phyloP scores from a whole-genome alignment of 768 basidiomycete species.

The Coprinopsis strossmayeri region DNA sequence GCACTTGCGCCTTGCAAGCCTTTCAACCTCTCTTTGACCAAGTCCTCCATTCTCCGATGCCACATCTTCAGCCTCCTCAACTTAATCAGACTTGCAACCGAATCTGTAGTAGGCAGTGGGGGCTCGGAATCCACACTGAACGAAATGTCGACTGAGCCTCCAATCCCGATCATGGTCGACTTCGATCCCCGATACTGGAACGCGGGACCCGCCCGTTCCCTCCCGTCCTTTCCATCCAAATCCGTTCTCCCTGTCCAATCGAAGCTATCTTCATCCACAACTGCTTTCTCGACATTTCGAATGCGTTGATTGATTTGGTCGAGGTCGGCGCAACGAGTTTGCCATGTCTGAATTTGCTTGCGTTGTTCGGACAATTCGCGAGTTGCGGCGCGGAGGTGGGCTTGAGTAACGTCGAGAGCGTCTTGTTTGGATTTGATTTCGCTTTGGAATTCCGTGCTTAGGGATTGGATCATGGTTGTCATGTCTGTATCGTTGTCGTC shows the following conservation, averaged over 20 bases:
- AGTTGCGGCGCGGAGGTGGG: slow-evolving; percentile 83
- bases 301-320: slow-evolving; percentile 78
- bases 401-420: slow-evolving; percentile 79
- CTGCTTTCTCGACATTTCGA: slow-evolving; percentile 77
- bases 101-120: slow-evolving; percentile 55
- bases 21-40: slow-evolving; percentile 66
- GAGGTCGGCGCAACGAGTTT: slow-evolving; percentile 64
- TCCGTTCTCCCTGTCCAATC: slow-evolving; percentile 83
- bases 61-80: slow-evolving; percentile 76
- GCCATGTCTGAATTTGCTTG: slow-evolving; percentile 74
- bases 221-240: slow-evolving; percentile 32
- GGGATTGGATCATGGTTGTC: slow-evolving; percentile 73
- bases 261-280: slow-evolving; percentile 72
- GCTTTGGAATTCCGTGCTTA: slow-evolving; percentile 70
- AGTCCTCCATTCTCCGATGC: slow-evolving; percentile 71
- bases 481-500: slow-evolving; percentile 50
- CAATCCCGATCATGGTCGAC: slow-evolving; percentile 61
- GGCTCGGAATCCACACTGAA: slow-evolving; percentile 69
- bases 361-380: slow-evolving; percentile 88
- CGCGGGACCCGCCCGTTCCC: slow-evolving; percentile 45
- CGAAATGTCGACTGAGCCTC: slow-evolving; percentile 57
- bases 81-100: slow-evolving; percentile 54
- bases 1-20: slow-evolving; percentile 72
- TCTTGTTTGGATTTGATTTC: slow-evolving; percentile 89
- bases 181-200: slow-evolving; percentile 66